A percentile compares a stretch with the other conserved stretches of the same genome.
These are phyloP conservation scores for Conoideocrella luteorostrata DNA, from an alignment of 2,329 filamentous ascomycete species.

Conservation along the genomic window DNA sequence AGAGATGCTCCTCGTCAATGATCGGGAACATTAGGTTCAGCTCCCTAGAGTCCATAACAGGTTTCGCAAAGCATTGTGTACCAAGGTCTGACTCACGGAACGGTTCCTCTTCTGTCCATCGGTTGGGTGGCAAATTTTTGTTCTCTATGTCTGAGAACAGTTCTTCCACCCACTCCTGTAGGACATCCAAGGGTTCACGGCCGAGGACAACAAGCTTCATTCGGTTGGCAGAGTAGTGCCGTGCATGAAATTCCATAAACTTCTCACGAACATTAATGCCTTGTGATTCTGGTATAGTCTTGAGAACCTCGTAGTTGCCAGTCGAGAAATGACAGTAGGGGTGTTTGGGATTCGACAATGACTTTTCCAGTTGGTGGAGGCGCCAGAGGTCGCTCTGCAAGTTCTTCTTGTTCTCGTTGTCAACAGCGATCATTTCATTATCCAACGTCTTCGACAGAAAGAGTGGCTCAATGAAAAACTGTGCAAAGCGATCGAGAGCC, in stretches of 20 bases:
- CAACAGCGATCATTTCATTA: conserved; percentile 79
- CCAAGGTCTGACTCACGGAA: conserved; percentile 44
- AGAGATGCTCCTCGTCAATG: conserved; percentile 74
- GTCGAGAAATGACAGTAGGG: conserved; percentile 91
- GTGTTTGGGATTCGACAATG: conserved; percentile 78
- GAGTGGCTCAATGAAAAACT: conserved; percentile 86
- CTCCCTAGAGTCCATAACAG: conserved; percentile 79
- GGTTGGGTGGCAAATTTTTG: conserved; percentile 63
- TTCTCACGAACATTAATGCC: conserved; percentile 82
- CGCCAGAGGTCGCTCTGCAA: conserved; percentile 86
- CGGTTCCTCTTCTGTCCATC: conserved; percentile 46
- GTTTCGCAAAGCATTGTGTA: conserved; percentile 79
- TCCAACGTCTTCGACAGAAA: conserved; percentile 82
- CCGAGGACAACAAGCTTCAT: conserved; percentile 91
- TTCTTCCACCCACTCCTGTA: conserved; percentile 79
- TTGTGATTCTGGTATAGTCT: conserved; percentile 69
- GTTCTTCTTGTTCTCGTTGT: conserved; percentile 98
- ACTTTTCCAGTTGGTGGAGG: conserved; percentile 80
- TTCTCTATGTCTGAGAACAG: conserved; percentile 77
- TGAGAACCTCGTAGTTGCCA: conserved; percentile 79
- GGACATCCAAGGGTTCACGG: conserved; percentile 70
- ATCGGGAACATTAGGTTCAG: conserved; percentile 79
- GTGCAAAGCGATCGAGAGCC: conserved; percentile 83
- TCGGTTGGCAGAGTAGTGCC: conserved; percentile 84
- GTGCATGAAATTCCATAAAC: conserved; percentile 87